Conservation (phyloP, 108 stramenopile genomes). For the Mediolabrus comicus region DNA sequence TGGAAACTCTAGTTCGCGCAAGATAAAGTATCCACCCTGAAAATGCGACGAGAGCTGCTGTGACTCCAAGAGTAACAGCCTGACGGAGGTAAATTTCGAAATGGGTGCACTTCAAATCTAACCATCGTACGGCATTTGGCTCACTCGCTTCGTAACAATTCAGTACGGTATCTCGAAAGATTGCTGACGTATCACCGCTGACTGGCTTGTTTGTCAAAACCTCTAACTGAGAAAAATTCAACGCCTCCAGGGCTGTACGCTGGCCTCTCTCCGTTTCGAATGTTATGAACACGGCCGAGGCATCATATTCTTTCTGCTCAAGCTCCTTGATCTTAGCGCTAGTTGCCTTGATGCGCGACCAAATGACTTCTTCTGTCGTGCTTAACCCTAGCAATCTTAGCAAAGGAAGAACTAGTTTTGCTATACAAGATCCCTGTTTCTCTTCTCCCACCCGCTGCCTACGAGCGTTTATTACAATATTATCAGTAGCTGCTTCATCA, state of each 20-base stretch:
- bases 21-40: conserved; percentile 33
- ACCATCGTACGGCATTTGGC: conserved; percentile 63
- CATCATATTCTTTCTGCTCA: conserved; percentile 55
- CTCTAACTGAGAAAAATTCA: conserved; percentile 54
- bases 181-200: conserved; percentile 29
- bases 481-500: conserved; percentile 43
- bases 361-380: conserved; percentile 37
- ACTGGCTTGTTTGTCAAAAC: conserved; percentile 36
- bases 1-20: conserved; percentile 5
- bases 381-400: conserved; percentile 36
- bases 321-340: conserved; percentile 63
- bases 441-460: conserved; percentile 13
- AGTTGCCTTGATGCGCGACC: conserved; percentile 33
- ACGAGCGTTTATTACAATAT: conserved; percentile 23
- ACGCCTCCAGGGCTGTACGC: conserved; percentile 53
- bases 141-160: conserved; percentile 58
- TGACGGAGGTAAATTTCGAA: conserved; percentile 27
- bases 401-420: conserved; percentile 32
- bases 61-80: conserved; percentile 43
- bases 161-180: conserved; percentile 56
- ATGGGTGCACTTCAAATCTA: conserved; percentile 42
- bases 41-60: conserved; percentile 46
- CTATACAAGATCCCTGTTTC: conserved; percentile 32
- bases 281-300: conserved; percentile 66
- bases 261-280: conserved; percentile 86